A percentile compares a stretch with the other conserved stretches of the same genome.
Evolutionary conservation across 1,284 basidiomycete species (phyloP).

Genomic region (Microbotryomycetes sp.): DNA sequence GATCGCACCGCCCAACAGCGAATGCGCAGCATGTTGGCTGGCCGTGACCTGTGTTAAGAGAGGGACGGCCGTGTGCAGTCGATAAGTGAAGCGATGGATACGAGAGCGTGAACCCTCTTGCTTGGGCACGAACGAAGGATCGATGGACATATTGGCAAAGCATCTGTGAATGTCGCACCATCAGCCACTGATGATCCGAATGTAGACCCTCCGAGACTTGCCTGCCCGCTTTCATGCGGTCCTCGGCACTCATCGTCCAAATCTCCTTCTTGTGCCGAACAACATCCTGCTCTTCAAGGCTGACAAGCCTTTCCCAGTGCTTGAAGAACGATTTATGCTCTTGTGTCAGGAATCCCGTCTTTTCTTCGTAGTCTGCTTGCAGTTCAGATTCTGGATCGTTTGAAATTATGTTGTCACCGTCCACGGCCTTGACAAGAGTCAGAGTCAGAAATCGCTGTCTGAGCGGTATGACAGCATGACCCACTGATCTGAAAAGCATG

Average conservation of each 20-base stretch:
- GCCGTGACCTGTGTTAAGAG: constrained; percentile 1
- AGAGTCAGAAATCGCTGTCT: neutral
- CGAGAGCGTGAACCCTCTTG: constrained; percentile 45
- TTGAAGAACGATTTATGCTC: constrained; percentile 72
- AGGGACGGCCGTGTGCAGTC: constrained; percentile 44
- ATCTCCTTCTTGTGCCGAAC: constrained; percentile 77
- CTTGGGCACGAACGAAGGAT: constrained; percentile 35
- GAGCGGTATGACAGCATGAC: constrained; percentile 26
- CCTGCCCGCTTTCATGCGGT: constrained; percentile 69
- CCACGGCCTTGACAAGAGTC: constrained; percentile 55
- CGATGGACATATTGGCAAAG: constrained; percentile 68
- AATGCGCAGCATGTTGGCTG: constrained; percentile 33
- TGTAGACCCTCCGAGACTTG: constrained; percentile 39
- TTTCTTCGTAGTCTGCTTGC: constrained; percentile 64
- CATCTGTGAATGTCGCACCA: constrained; percentile 41
- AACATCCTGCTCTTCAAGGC: constrained; percentile 82
- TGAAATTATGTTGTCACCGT: constrained; percentile 45
- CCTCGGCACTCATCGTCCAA: constrained; percentile 79
- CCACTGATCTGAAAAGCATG: constrained; percentile 84
- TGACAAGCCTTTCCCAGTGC: constrained; percentile 80
- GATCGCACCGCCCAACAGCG: constrained; percentile 72
- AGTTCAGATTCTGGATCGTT: constrained; percentile 54
- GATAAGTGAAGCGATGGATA: constrained; percentile 54
- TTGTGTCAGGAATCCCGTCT: constrained; percentile 69
- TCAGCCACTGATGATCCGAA: neutral